Base-by-base conservation (phyloP, 768 basidiomycete species). In the Pisolithus sp. region DNA sequence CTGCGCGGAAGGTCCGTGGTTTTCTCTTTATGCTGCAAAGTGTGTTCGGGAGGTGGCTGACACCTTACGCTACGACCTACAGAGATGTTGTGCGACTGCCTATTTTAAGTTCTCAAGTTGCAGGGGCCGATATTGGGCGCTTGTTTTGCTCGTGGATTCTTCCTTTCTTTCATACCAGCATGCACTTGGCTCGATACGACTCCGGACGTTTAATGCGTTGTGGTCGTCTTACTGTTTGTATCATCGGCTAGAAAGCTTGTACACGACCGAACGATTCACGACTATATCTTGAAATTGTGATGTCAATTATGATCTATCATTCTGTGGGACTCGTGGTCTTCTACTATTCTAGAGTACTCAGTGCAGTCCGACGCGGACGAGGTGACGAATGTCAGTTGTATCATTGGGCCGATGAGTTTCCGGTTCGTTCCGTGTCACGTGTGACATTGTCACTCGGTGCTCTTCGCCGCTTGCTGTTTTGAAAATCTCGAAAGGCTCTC, bases 51-150 rank as follows among this genome's bases (percentile, higher is more conserved):
- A 23, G 66, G 45, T 53, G 67, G 63, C 58, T 48, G 46, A 26
- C 3, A 23, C 23, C 24, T 28, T 21, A 1, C 5, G 26, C 4
- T 26, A 18, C 44, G 34, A 41, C 26, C 17, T 20, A 46, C 66
- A 87, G 87, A 89, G 72, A 62, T 68, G 4, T 67, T 88, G 18
- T 87, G 85, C 68, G 87, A 85, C 44, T 89, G 86, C 66, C 69
- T 89, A 48, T 81, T 86, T 55, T 68, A 70, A n/a, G 55, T 7
- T 18, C 49, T 28, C 36, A 44, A 44, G 42, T 9, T 45, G 42
- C 42, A 23, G 10, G 23, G 23, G 18, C 42, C 34, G 34, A 15
- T 8, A 44, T 26, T 10, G 42, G 42, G 15, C 7, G 23, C 42
- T 44, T 13, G 42, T 15, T 24, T 23, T 44, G 10, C 12, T 44